Percentiles rank a stretch among this genome's conserved stretches.
These are phyloP conservation scores for Gossypium australe DNA, from an alignment of 345 rosid species.

Conservation along the genomic window DNA sequence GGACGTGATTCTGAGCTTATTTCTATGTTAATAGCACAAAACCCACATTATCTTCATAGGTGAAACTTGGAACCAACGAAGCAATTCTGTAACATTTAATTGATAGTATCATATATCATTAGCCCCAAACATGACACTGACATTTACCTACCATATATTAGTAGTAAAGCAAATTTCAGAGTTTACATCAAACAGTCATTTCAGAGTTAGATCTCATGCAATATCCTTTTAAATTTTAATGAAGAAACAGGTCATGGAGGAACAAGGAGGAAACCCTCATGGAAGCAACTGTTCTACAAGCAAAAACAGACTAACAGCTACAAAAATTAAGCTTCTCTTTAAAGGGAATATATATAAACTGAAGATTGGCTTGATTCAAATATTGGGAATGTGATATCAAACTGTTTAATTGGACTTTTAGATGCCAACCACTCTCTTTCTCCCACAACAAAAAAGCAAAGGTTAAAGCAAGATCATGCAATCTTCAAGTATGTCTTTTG, in stretches of 20 bases:
- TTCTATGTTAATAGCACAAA: background rate
- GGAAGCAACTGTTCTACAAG: constrained; percentile 30
- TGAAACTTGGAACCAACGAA: background rate
- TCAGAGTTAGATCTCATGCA: constrained; percentile 24
- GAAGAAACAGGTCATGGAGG: constrained; percentile 13
- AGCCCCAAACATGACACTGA: background rate
- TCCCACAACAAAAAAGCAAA: background rate
- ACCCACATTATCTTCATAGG: background rate
- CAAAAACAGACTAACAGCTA: constrained; percentile 24
- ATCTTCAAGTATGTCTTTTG: background rate
- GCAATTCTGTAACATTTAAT: background rate
- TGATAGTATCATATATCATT: background rate
- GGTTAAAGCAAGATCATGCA: background rate
- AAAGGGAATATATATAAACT: constrained; percentile 9
- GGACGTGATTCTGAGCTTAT: background rate
- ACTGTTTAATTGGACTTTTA: background rate
- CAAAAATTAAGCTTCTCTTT: constrained; percentile 17
- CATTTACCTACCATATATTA: background rate
- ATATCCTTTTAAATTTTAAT: background rate
- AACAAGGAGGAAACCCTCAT: constrained; percentile 23
- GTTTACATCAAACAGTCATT: constrained; percentile 27
- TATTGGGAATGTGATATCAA: background rate
- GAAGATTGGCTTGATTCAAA: background rate
- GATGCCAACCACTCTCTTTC: background rate
- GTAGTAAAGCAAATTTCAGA: constrained; percentile 15